Conservation (phyloP, 2,329 filamentous ascomycete species). For the Ceratocystis eucalypticola region DNA sequence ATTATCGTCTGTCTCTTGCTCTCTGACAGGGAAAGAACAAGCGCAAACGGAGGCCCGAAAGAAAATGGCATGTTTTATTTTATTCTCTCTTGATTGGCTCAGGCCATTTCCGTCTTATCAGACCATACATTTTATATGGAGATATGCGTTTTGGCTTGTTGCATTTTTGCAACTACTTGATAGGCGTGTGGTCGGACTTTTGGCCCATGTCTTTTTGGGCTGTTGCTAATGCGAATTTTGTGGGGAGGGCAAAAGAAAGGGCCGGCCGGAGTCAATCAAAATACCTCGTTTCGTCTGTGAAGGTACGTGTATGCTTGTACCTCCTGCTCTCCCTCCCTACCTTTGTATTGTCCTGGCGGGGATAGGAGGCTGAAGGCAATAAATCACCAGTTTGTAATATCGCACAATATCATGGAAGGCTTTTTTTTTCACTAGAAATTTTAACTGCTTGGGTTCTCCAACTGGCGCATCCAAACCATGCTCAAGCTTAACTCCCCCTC, state of each 20-base stretch:
- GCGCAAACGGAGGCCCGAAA: constrained; percentile 1
- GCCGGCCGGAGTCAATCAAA: background rate
- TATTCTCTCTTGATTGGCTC: constrained; percentile 2
- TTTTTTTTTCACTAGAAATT: background rate
- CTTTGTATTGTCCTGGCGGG: background rate
- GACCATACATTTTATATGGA: constrained; percentile 5
- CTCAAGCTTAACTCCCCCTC: too few relatives aligned
- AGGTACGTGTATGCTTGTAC: background rate
- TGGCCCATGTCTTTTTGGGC: background rate
- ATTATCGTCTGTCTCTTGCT: background rate
- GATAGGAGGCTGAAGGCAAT: background rate
- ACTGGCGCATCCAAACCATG: background rate
- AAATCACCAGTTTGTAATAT: background rate
- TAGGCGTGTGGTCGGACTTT: background rate
- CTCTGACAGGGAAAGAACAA: background rate
- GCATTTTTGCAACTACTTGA: background rate
- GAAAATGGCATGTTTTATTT: constrained; percentile 4
- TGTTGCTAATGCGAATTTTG: background rate
- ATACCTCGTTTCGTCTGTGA: background rate
- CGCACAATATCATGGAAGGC: background rate
- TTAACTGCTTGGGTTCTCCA: background rate
- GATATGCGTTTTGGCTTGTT: background rate
- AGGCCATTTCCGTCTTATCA: constrained; percentile 1
- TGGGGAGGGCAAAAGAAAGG: constrained; percentile 1
- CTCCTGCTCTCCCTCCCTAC: background rate